Evolutionary conservation across 2,329 filamentous ascomycete genomes (phyloP).

Genomic region (Colletotrichum sp.): DNA sequence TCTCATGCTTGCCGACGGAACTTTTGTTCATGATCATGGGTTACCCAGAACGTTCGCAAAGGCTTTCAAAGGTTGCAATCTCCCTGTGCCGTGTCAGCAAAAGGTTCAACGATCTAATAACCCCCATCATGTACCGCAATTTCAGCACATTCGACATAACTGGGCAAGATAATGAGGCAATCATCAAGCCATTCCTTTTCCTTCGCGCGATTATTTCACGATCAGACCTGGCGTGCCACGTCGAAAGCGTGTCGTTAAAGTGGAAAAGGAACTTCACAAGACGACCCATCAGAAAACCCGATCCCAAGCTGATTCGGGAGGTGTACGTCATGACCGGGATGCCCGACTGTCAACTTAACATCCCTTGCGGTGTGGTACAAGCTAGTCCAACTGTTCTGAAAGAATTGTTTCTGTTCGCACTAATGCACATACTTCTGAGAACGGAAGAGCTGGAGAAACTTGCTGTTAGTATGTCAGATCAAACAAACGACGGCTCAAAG

Average conservation of each 20-base stretch:
- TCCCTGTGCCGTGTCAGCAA: background rate
- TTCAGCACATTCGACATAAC: background rate
- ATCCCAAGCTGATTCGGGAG: background rate
- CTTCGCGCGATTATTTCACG: background rate
- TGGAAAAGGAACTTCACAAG: background rate
- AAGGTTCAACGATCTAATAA: background rate
- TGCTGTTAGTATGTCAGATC: accelerated
- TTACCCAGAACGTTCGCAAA: background rate
- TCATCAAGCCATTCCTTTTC: background rate
- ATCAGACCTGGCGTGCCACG: background rate
- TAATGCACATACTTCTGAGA: background rate
- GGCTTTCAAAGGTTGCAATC: background rate
- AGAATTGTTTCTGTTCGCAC: background rate
- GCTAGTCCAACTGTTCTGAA: accelerated
- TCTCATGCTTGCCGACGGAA: background rate
- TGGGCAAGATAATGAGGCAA: background rate
- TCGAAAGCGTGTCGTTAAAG: background rate
- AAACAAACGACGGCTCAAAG: background rate
- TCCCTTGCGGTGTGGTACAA: background rate
- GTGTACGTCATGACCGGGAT: background rate
- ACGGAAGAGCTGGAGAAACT: background rate
- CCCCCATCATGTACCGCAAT: background rate
- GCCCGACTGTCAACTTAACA: background rate
- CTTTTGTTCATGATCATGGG: background rate
- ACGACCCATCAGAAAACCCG: accelerated